Conservation (phyloP, 768 basidiomycete species). For the Lactarius hengduanensis region DNA sequence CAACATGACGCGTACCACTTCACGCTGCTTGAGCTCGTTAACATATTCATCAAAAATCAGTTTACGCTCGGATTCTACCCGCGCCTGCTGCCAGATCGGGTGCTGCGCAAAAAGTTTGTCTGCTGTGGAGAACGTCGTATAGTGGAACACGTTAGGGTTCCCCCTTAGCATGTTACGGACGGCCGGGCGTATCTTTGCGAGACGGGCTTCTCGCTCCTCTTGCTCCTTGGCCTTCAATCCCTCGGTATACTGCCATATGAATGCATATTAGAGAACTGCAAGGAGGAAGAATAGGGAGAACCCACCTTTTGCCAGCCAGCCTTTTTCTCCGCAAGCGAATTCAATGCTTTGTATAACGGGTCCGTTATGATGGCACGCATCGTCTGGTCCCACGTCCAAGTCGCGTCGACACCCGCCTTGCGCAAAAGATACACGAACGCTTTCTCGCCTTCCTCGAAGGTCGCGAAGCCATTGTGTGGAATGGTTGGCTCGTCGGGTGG, state of each 20-base stretch:
- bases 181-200: conserved; percentile 85
- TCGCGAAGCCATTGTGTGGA: conserved; percentile 85
- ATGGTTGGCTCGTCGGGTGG: conserved; percentile 86
- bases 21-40: conserved; percentile 77
- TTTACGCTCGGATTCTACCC: conserved; percentile 80
- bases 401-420: conserved; percentile 86
- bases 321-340: conserved; percentile 93
- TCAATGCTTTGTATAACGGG: conserved; percentile 92
- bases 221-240: conserved; percentile 76
- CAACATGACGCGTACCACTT: conserved; percentile 62
- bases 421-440: conserved; percentile 89
- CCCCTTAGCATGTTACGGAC: conserved; percentile 83
- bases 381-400: conserved; percentile 97
- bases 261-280: conserved; percentile 20
- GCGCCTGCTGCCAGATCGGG: conserved; percentile 88
- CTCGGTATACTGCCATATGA: conserved; percentile 62
- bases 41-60: conserved; percentile 93
- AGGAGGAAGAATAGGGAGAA: conserved; percentile 8
- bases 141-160: conserved; percentile 86
- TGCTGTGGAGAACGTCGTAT: conserved; percentile 87
- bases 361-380: conserved; percentile 99
- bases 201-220: conserved; percentile 79
- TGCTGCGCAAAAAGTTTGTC: conserved; percentile 84
- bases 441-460: conserved; percentile 87
- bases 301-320: conserved; percentile 88